Percentiles rank a stretch among this genome's conserved stretches.
phyloP scores from a whole-genome alignment of 768 basidiomycete species.

The Lactifluus volemus region DNA sequence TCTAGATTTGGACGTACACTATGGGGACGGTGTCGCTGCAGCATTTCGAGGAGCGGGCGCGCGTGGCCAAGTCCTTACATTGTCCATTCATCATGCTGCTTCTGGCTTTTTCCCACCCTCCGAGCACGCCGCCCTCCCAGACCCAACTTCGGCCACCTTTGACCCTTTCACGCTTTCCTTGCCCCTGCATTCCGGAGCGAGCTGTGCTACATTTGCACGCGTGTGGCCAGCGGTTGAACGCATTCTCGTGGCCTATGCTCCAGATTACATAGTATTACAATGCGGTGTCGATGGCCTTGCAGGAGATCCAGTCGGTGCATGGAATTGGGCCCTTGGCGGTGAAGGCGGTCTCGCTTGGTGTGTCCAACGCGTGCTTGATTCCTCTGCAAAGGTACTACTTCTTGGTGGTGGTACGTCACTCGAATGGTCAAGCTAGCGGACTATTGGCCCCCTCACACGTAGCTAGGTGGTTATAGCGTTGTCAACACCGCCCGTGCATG shows the following conservation, averaged over 20 bases:
- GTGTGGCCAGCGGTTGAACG: slow-evolving; percentile 59
- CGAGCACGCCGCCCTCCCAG: slow-evolving; percentile 39
- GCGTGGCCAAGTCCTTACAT: slow-evolving; percentile 37
- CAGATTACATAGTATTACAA: slow-evolving; percentile 76
- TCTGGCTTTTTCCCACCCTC: slow-evolving; percentile 80
- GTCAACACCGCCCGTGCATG: slow-evolving; percentile 83
- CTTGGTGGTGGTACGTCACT: slow-evolving; percentile 59
- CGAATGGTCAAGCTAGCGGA: not conserved
- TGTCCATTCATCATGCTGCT: slow-evolving; percentile 78
- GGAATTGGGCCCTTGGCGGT: slow-evolving; percentile 59
- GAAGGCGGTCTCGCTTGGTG: slow-evolving; percentile 63
- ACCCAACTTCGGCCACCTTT: slow-evolving; percentile 28
- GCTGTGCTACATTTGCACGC: slow-evolving; percentile 46
- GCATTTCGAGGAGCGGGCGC: slow-evolving; percentile 43
- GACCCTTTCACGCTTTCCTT: slow-evolving; percentile 72
- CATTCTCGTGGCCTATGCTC: slow-evolving; percentile 51
- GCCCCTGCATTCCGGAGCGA: slow-evolving; percentile 68
- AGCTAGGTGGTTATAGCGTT: slow-evolving; percentile 70
- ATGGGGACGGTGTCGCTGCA: slow-evolving; percentile 79
- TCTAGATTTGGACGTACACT: slow-evolving; percentile 88
- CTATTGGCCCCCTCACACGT: not conserved
- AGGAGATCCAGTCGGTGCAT: slow-evolving; percentile 68
- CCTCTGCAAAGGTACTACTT: slow-evolving; percentile 57
- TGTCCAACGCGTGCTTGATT: slow-evolving; percentile 38
- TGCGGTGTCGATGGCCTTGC: slow-evolving; percentile 85